Evolutionary conservation across 2,329 filamentous ascomycete genomes (phyloP), one percentile per base, ranked within the genome.

Genomic region (Pseudocercospora pini-densiflorae): DNA sequence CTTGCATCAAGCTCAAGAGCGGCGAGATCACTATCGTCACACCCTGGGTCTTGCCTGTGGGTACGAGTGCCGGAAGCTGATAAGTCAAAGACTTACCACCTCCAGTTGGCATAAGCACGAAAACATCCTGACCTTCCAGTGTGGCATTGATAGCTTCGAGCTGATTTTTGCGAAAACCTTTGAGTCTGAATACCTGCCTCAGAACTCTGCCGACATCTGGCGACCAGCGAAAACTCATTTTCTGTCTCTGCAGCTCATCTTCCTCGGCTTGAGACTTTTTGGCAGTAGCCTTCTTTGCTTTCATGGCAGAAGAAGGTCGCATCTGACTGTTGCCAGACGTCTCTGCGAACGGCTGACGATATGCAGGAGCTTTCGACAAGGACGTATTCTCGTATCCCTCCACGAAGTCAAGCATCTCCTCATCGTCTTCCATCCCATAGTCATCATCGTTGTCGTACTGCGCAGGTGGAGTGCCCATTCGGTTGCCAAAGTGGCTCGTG

Each of bases 11-110:
- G 82, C 94, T 98, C 43, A 99, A 84, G 59, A 99, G 82, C 2
- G 95, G 95, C 0, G 94, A 98, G n/a, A 99, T 88, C 2, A 99
- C 95, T 62, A 99, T 86, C 0, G 94, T 98, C 24, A 99, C 89
- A 3, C 95, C 96, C 36, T 84, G 84, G 0, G 94, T 98, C 73
- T 87, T 91, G 51, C 95, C 95, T 54, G 88, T 91, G 57, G 85
- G 87, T 33, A 99, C 85, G 21, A 98, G 87, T 1, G 95, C 92
- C 14, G 95, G 96, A 12, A 99, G 82, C 78, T 99, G 96, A 77
- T 99, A 99, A 78, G 95, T 98, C 1, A 99, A 84, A 1, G 94
- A 98, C 77, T 99, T 99, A 49, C 95, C 95, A 67, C 95, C 95
- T 61, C 95, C 95, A 0, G 95, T 99, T 2, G 96, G 95, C 95